Conservation (phyloP, 73 alveolate species). For the Symbiodinium pilosum region DNA sequence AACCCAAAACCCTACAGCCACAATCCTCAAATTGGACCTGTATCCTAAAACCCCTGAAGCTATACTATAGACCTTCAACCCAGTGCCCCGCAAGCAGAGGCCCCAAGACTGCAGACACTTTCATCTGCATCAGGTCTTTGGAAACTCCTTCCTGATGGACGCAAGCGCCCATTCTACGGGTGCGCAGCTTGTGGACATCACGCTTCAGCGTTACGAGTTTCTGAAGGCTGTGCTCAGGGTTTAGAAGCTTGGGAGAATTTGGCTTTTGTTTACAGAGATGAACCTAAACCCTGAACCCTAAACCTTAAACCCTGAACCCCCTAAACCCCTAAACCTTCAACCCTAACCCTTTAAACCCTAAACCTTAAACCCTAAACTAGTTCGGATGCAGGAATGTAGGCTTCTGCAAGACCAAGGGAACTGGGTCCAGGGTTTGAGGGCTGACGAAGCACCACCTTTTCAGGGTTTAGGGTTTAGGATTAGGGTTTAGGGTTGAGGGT, state of each 20-base stretch:
- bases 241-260: too few relatives aligned
- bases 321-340: neutral
- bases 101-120: too few relatives aligned
- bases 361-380: neutral
- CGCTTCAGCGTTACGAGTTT: conserved; percentile 13
- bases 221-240: neutral
- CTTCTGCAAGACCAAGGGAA: neutral
- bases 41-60: too few relatives aligned
- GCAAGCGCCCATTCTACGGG: conserved; percentile 74
- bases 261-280: too few relatives aligned
- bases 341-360: neutral
- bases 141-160: conserved; percentile 56
- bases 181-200: conserved; percentile 25
- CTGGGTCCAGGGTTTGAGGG: neutral
- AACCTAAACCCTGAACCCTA: too few relatives aligned
- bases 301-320: neutral
- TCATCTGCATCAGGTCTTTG: too few relatives aligned
- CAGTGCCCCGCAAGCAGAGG: neutral
- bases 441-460: neutral
- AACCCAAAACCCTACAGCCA: too few relatives aligned
- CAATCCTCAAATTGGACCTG: too few relatives aligned
- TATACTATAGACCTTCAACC: neutral
- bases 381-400: neutral
- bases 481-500: too few relatives aligned
- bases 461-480: neutral